Conservation (phyloP, 192 early-diverging fungal genomes). For the Kickxella alabastrina region DNA sequence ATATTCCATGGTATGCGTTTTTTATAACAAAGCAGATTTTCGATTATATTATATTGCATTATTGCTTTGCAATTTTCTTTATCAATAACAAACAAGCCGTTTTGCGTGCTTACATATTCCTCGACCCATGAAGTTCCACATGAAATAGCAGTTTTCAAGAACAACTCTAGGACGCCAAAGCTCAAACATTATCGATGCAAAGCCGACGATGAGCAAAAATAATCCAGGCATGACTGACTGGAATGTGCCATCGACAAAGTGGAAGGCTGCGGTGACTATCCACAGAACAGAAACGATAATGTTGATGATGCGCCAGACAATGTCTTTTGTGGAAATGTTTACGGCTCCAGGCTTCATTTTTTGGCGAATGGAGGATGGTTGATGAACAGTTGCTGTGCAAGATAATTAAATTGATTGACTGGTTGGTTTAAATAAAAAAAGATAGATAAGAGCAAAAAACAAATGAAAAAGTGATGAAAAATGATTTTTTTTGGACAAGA, state of each 20-base stretch:
- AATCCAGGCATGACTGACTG: conserved; percentile 40
- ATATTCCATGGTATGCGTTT: background rate
- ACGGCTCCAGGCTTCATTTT: conserved; percentile 9
- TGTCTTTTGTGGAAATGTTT: conserved; percentile 3
- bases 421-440: background rate
- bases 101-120: conserved; percentile 29
- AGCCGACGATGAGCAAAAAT: conserved; percentile 31
- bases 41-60: background rate
- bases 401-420: no score
- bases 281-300: conserved; percentile 40
- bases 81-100: background rate
- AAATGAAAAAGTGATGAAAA: background rate
- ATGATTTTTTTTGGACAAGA: no score
- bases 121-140: conserved; percentile 53
- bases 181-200: conserved; percentile 37
- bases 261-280: conserved; percentile 36
- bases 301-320: conserved; percentile 44
- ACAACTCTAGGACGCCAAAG: conserved; percentile 34
- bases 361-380: no score
- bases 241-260: conserved; percentile 36
- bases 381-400: no score
- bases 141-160: conserved; percentile 42
- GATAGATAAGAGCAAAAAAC: background rate
- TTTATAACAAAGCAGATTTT: background rate
- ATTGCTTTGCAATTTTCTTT: background rate